Evolutionary conservation across 2,329 filamentous ascomycete genomes (phyloP), one percentile per base, ranked within the genome.

Genomic region (Fusarium pseudonygamai): DNA sequence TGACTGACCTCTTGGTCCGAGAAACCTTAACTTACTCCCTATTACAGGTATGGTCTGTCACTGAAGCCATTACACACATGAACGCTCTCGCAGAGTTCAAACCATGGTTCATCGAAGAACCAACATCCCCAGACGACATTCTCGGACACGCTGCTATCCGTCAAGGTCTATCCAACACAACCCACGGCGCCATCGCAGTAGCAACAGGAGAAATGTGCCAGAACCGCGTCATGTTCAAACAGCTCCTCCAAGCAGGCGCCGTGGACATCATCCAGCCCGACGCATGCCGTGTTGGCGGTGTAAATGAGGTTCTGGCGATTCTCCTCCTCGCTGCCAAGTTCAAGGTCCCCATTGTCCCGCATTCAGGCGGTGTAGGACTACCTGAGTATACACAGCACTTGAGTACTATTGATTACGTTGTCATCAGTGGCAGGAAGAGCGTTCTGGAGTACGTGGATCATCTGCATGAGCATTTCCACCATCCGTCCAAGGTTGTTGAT

Each of bases 101-200:
- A 86, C 93, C 93, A n/a, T 96, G 93, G 93, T 97, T 97, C 84
- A 97, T 97, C 79, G 95, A 97, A 84, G 95, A 97, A 87, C 94
- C 95, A 5, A 97, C 95, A 15, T 93, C 91, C 26, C 95, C 95
- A 15, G 94, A 97, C 79, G 95, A 97, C 81, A 91, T 97, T 67
- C 90, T 96, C 58, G 94, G 95, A 68, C 95, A 97, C 87, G 93
- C 93, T 79, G 92, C 93, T 8, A 91, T 97, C 76, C 90, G 93
- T 60, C 92, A 96, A 89, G 89, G 53, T 20, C 37, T 56, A 1
- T 45, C 53, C 22, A 56, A 24, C 9, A 56, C 37, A 22, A 30
- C 3, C 2, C 37, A 56, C 22, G 53, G 53, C 0, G 2, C 37
- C 67, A 93, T 97, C 75, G 93, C 93, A 63, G 94, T 97, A 7